Percentiles rank a stretch among this genome's conserved stretches.
phyloP scores from a whole-genome alignment of 23 red algal genomes.

The Cyanidiococcus yangmingshanensis region DNA sequence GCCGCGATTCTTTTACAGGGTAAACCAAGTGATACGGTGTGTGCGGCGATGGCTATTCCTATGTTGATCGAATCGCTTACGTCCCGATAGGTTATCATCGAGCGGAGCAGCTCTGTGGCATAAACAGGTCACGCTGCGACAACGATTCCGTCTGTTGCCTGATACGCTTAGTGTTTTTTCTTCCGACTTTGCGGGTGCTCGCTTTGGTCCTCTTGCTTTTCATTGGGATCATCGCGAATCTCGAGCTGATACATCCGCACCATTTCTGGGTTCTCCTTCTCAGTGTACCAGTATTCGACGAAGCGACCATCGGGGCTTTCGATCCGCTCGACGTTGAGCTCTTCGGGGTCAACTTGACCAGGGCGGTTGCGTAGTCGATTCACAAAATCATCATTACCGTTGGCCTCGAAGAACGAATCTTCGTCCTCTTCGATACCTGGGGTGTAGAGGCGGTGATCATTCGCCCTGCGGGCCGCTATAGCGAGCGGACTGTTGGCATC shows the following conservation, averaged over 20 bases:
- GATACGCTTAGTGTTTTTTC: too few species aligned
- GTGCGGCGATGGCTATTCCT: too few species aligned
- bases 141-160: too few species aligned
- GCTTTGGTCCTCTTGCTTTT: not conserved
- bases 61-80: too few species aligned
- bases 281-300: not conserved
- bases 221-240: not conserved
- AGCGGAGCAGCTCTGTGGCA: too few species aligned
- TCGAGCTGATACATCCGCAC: conserved; percentile 16
- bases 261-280: conserved; percentile 17
- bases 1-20: too few species aligned
- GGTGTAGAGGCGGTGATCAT: not conserved
- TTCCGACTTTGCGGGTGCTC: too few species aligned
- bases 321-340: not conserved
- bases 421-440: not conserved
- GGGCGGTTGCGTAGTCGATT: not conserved
- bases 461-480: not conserved
- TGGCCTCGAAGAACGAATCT: not conserved
- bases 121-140: too few species aligned
- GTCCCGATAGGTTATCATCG: too few species aligned
- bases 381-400: not conserved
- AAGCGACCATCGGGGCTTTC: not conserved
- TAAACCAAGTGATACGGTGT: too few species aligned
- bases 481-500: not conserved
- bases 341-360: not conserved